Percentiles rank a stretch among this genome's conserved stretches.
Evolutionary conservation across 306 rosid species (phyloP).

Genomic region (Rubus idaeus): DNA sequence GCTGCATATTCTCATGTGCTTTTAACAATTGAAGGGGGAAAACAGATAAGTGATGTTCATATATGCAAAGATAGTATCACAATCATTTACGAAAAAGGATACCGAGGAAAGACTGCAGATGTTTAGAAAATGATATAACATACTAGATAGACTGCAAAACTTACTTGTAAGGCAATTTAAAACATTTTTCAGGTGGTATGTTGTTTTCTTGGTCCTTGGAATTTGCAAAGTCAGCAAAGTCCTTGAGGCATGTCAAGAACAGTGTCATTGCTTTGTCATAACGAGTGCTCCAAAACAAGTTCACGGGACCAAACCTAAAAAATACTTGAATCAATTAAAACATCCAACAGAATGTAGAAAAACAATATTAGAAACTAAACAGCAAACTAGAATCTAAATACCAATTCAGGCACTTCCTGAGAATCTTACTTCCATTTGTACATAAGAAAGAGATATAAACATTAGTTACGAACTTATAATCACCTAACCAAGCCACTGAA

Average conservation of each 20-base stretch:
- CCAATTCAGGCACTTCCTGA: not conserved
- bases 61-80: not conserved
- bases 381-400: not conserved
- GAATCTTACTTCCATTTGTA: not conserved
- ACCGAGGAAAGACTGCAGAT: not conserved
- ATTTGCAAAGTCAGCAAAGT: conserved; percentile 88
- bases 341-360: conserved; percentile 14
- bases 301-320: conserved; percentile 94
- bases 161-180: conserved; percentile 92
- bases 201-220: conserved; percentile 90
- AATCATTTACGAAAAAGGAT: not conserved
- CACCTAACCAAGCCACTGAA: not conserved
- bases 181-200: conserved; percentile 85
- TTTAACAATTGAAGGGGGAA: not conserved
- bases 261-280: conserved; percentile 96
- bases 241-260: conserved; percentile 85
- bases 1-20: not conserved
- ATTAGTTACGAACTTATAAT: not conserved
- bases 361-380: not conserved
- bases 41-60: not conserved
- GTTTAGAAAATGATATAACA: not conserved
- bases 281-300: conserved; percentile 96
- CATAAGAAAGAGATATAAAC: conserved; percentile 7
- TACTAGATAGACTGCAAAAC: conserved; percentile 26
- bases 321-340: conserved; percentile 23